A percentile compares a stretch with the other conserved stretches of the same genome.
Conservation (phyloP, 495 filamentous ascomycete genomes). For the Parathielavia hyrcaniae region DNA sequence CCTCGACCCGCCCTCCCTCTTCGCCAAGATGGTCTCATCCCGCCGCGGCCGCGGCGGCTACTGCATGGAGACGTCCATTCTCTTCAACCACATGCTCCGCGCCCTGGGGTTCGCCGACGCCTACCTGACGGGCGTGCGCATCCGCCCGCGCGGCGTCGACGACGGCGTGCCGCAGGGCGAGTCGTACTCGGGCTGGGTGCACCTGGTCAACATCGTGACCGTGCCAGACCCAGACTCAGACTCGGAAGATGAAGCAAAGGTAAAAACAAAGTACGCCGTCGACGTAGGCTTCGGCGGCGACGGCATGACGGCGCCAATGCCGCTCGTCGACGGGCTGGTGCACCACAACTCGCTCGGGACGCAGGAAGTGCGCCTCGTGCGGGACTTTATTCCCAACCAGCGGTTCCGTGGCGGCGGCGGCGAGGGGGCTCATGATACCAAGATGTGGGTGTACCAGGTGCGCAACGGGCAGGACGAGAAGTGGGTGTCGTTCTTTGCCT, state of each 20-base stretch:
- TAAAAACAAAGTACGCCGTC: constrained; percentile 41
- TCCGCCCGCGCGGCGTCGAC: constrained; percentile 26
- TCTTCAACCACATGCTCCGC: constrained; percentile 56
- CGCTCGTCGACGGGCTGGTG: constrained; percentile 38
- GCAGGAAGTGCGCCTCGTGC: constrained; percentile 46
- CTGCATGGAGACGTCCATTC: constrained; percentile 61
- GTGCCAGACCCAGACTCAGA: constrained; percentile 32
- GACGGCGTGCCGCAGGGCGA: constrained; percentile 33
- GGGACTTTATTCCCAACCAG: constrained; percentile 44
- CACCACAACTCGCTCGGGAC: constrained; percentile 40
- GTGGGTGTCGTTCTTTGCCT: constrained; percentile 56
- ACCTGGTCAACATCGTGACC: constrained; percentile 55
- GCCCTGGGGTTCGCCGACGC: constrained; percentile 54
- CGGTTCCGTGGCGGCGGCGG: constrained; percentile 28
- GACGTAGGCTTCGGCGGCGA: constrained; percentile 63
- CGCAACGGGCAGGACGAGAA: constrained; percentile 38
- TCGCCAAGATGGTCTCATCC: constrained; percentile 51
- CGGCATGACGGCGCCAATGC: constrained; percentile 52
- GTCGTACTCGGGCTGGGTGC: constrained; percentile 43
- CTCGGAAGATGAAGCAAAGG: constrained; percentile 8
- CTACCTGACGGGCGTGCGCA: constrained; percentile 40
- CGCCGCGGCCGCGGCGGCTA: constrained; percentile 57
- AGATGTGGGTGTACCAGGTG: constrained; percentile 60
- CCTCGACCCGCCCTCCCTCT: constrained; percentile 52
- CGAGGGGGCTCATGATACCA: constrained; percentile 34